phyloP scores from a whole-genome alignment of 2,329 filamentous ascomycete genomes.

The Diplodia sapinea region DNA sequence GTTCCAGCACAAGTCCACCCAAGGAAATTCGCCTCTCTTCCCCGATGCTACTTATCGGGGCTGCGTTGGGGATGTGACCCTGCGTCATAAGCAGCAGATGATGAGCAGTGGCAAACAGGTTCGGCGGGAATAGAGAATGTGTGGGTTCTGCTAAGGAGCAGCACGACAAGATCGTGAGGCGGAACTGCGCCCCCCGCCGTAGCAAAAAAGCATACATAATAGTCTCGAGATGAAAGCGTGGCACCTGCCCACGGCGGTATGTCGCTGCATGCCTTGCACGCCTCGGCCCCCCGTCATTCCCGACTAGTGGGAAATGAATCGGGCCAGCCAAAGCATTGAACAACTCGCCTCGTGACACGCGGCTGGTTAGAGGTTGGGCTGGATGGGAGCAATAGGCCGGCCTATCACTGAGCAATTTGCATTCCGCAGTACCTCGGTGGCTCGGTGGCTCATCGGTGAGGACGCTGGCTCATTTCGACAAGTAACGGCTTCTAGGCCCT shows the following conservation, averaged over 20 bases:
- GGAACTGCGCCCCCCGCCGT: not conserved
- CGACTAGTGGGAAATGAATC: not conserved
- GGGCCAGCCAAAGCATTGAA: not conserved
- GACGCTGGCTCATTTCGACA: not conserved
- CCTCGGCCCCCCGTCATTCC: not conserved
- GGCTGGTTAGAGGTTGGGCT: not conserved
- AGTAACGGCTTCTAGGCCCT: not conserved
- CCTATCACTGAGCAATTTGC: not conserved
- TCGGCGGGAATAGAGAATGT: not conserved
- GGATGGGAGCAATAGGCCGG: not conserved
- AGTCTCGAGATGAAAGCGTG: no score
- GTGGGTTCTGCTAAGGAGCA: no score
- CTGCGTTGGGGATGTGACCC: not conserved
- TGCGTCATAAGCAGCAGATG: not conserved
- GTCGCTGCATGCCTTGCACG: not conserved
- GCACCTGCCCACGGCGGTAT: no score
- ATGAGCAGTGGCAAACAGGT: not conserved
- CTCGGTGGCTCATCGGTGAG: not conserved
- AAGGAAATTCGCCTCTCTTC: not conserved
- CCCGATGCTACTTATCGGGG: not conserved
- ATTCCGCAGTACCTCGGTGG: not conserved
- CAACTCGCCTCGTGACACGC: not conserved
- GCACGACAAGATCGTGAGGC: no score
- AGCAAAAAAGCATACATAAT: no score
- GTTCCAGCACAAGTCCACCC: not conserved